These are phyloP conservation scores for Cyberlindnera mississippiensis DNA, from an alignment of 805 yeast species.

Conservation along the genomic window DNA sequence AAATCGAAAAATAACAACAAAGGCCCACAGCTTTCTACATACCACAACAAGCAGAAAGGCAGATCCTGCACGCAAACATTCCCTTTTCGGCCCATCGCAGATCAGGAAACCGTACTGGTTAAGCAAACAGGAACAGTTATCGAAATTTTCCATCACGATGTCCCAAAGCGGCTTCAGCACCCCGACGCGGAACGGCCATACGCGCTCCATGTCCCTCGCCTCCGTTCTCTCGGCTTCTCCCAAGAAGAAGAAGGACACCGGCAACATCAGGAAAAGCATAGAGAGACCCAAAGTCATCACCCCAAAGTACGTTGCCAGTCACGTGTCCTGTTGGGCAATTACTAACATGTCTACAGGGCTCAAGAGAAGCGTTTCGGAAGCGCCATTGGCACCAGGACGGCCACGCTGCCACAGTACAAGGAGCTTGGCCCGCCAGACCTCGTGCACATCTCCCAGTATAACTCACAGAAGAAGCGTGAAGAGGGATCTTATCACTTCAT, in stretches of 20 bases:
- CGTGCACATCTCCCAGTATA: constrained; percentile 43
- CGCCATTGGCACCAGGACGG: constrained; percentile 48
- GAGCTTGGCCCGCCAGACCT: constrained; percentile 78
- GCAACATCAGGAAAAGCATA: constrained; percentile 6
- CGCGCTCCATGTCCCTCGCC: constrained; percentile 9
- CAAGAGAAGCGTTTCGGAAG: constrained; percentile 48
- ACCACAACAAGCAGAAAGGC: no score
- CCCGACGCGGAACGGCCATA: constrained; percentile 6
- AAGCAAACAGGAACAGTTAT: no score
- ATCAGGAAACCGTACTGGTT: no score
- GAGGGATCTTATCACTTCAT: constrained; percentile 47
- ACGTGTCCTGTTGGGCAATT: neutral
- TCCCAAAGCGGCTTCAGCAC: no score
- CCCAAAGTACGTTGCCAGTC: constrained; percentile 17
- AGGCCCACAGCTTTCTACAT: no score
- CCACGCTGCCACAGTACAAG: constrained; percentile 33
- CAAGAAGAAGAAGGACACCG: constrained; percentile 19
- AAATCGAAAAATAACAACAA: no score
- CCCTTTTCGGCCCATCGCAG: no score
- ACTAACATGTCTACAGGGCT: constrained; percentile 30
- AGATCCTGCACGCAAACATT: no score
- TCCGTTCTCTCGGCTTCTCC: constrained; percentile 14
- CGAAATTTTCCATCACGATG: no score
- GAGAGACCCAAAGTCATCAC: constrained; percentile 20
- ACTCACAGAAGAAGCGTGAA: constrained; percentile 33